Percentiles rank a stretch among this genome's conserved stretches.
Conservation (phyloP, 805 yeast genomes). For the Suhomyces vadensis region DNA sequence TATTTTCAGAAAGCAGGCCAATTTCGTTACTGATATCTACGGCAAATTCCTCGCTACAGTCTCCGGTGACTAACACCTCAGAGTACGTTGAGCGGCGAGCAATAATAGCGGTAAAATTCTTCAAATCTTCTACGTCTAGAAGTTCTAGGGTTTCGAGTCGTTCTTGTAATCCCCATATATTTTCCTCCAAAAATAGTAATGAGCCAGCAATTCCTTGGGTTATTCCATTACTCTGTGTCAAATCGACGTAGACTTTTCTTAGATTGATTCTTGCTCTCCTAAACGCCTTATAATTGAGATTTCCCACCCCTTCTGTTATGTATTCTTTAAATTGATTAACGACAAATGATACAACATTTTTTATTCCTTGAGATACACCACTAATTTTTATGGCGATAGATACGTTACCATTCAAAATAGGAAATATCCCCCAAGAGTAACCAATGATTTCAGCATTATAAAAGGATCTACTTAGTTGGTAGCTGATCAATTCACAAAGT, state of each 20-base stretch:
- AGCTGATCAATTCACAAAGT: slow-evolving; percentile 48
- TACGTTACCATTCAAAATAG: slow-evolving; percentile 56
- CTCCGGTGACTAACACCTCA: slow-evolving; percentile 55
- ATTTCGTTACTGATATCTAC: slow-evolving; percentile 21
- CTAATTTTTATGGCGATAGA: slow-evolving; percentile 52
- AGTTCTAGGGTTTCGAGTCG: slow-evolving; percentile 58
- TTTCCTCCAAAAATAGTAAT: slow-evolving; percentile 54
- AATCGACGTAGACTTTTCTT: slow-evolving; percentile 47
- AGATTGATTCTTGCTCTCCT: slow-evolving; percentile 47
- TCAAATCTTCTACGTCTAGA: slow-evolving; percentile 38
- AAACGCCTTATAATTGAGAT: slow-evolving; percentile 35
- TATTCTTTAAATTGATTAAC: slow-evolving; percentile 29
- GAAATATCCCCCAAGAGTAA: slow-evolving; percentile 55
- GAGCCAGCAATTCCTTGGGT: slow-evolving; percentile 51
- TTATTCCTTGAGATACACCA: slow-evolving; percentile 51
- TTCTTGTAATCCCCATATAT: slow-evolving; percentile 54
- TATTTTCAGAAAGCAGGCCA: slow-evolving; percentile 26
- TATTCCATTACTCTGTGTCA: slow-evolving; percentile 47
- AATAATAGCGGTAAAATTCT: slow-evolving; percentile 18
- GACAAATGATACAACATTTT: slow-evolving; percentile 33
- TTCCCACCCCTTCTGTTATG: slow-evolving; percentile 6
- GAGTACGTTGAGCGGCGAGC: slow-evolving; percentile 27
- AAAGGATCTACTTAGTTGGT: slow-evolving; percentile 38
- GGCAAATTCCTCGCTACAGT: slow-evolving; percentile 25
- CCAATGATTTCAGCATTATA: slow-evolving; percentile 59